Evolutionary conservation across 352 stramenopile species (phyloP), one percentile per base, ranked within the genome.

Genomic region (Aphanomyces stellatus): DNA sequence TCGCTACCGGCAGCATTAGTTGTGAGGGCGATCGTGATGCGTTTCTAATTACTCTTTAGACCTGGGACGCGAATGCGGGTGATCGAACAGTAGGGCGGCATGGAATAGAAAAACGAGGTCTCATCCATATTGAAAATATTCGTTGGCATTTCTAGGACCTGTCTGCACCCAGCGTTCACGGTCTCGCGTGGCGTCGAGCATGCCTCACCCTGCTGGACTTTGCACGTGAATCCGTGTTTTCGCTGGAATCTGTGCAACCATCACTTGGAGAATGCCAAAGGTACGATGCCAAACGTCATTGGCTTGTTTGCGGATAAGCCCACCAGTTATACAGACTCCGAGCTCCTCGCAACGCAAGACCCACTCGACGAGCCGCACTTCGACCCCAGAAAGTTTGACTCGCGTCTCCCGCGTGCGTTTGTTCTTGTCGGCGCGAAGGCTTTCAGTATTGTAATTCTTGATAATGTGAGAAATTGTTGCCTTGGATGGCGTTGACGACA

Each of bases 121-220:
- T 71, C 62, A 22, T 73, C 53, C 35, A 73, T 69, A 3, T 73
- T 73, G 69, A 53, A 65, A 24, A 69, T 59, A 42, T 69, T 43
- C 19, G 27, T 15, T 22, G 51, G 40, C 28, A 65, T 53, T 4
- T 7, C 30, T 6, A 42, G 37, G 30, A 7, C n/a, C n/a, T 53
- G 46, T 53, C 24, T 53, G 4, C 46, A 40, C 6, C 55, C 56
- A 37, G 55, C 55, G 8, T 31, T 6, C 1, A 71, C 31, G 25
- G 3, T 17, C 17, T 56, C 17, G 8, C 49, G 17, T 17, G 62
- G 43, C 25, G 41, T 24, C 11, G 69, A 73, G 11, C 34, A 42
- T 8, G 62, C 35, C 25, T 71, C 63, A 10, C 69, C 56, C 6
- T 66, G 43, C 8, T 67, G 34, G 19, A 55, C 22, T 30, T 67